phyloP scores from a whole-genome alignment of 2,329 filamentous ascomycete species.

The Colletotrichum phormii region DNA sequence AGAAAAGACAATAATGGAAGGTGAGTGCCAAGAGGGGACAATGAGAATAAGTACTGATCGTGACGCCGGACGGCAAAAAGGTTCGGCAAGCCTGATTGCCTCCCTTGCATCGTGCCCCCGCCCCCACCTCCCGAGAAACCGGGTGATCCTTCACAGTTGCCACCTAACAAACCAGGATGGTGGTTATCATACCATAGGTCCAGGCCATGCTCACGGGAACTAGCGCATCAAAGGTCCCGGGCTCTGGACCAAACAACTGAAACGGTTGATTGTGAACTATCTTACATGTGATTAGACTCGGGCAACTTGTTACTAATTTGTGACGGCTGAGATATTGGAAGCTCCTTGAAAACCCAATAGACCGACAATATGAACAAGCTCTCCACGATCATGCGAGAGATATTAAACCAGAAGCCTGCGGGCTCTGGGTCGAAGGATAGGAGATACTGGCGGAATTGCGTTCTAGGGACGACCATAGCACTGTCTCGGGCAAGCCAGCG shows the following conservation, averaged over 20 bases:
- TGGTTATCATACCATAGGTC: background rate
- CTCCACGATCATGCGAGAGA: background rate
- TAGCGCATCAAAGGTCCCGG: background rate
- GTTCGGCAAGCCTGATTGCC: background rate
- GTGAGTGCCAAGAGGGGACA: background rate
- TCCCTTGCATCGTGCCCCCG: background rate
- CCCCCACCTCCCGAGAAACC: background rate
- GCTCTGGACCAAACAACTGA: background rate
- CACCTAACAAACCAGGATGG: background rate
- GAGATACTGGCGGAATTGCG: no score
- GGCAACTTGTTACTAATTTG: background rate
- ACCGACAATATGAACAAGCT: background rate
- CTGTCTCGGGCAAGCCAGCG: no score
- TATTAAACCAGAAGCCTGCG: no score
- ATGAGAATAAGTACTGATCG: background rate
- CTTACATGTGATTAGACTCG: background rate
- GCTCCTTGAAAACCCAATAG: background rate
- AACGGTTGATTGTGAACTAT: background rate
- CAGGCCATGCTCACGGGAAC: background rate
- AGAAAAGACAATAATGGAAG: background rate
- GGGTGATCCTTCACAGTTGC: background rate
- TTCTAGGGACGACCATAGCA: no score
- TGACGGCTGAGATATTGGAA: background rate
- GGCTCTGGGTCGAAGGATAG: no score
- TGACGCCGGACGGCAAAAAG: background rate